Conservation (phyloP, 225 moss, liverwort and hornwort genomes). For the Ulota crispa region DNA sequence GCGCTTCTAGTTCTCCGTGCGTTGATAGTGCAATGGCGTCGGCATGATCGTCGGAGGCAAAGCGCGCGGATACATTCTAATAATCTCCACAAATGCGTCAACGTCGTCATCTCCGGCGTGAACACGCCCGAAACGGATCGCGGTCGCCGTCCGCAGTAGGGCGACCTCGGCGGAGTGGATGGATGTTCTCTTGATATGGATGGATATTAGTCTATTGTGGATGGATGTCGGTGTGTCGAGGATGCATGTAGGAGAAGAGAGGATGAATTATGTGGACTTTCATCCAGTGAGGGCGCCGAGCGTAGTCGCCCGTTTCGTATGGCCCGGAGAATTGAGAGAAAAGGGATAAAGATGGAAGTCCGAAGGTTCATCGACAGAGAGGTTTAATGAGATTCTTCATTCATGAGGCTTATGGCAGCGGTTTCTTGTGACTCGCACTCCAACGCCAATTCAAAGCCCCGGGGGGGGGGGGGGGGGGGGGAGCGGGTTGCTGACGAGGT, state of each 20-base stretch:
- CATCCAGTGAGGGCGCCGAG: slow-evolving; percentile 19
- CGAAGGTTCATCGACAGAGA: background rate
- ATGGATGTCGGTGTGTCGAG: background rate
- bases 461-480: no score
- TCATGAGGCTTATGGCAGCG: background rate
- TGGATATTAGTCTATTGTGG: background rate
- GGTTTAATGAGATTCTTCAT: background rate
- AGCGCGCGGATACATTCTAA: slow-evolving; percentile 21
- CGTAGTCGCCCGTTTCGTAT: slow-evolving; percentile 14
- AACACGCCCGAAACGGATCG: background rate
- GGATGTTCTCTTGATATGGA: no score
- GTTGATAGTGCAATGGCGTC: slow-evolving; percentile 25
- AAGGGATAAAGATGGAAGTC: slow-evolving; percentile 6
- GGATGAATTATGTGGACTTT: background rate
- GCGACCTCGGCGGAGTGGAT: background rate
- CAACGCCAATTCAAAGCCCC: background rate
- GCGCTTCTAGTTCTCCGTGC: slow-evolving; percentile 7
- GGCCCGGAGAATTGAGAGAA: background rate
- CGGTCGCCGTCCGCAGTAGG: no score
- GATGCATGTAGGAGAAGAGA: rapidly evolving
- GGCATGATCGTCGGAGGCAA: slow-evolving; percentile 23
- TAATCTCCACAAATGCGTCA: background rate
- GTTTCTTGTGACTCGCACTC: background rate
- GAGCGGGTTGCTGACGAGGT: no score
- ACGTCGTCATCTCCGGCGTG: background rate